Evolutionary conservation across 441 rosid genomes (phyloP).

Genomic region (Brassica balearica): DNA sequence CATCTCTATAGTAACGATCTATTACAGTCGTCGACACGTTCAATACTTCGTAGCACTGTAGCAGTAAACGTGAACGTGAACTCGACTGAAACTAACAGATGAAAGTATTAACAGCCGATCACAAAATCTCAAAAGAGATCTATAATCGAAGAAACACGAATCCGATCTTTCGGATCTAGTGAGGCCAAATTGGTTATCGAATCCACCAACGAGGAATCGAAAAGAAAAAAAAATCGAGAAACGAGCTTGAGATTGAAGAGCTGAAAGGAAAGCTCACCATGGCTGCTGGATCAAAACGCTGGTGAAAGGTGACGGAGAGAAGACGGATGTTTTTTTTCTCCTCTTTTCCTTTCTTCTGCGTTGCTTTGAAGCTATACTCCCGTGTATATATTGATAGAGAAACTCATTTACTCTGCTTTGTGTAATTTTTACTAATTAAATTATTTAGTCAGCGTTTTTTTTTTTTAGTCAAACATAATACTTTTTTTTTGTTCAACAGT

Average conservation of each 20-base stretch:
- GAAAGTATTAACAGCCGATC: not conserved
- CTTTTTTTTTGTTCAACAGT: no score
- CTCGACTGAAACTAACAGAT: no score
- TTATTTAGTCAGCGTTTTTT: no score
- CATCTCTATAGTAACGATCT: not conserved
- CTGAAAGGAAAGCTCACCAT: constrained; percentile 28
- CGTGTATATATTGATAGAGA: not conserved
- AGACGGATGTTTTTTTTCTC: constrained; percentile 26
- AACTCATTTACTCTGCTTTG: no score
- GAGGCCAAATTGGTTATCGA: constrained; percentile 4
- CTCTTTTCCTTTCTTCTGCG: constrained; percentile 20
- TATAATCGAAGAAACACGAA: constrained; percentile 23
- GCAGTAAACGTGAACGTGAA: no score
- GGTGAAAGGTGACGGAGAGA: constrained; percentile 23
- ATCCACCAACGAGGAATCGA: not conserved
- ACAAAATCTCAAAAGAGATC: constrained; percentile 14
- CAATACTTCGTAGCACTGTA: not conserved
- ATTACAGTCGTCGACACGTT: not conserved
- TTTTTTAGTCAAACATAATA: no score
- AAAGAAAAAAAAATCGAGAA: not conserved
- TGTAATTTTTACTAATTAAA: no score
- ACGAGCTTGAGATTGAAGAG: not conserved
- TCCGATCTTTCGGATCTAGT: constrained; percentile 35
- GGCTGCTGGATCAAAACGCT: constrained; percentile 34
- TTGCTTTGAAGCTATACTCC: constrained; percentile 36